Conservation (phyloP, 805 yeast genomes). For the Candida mattraensis region DNA sequence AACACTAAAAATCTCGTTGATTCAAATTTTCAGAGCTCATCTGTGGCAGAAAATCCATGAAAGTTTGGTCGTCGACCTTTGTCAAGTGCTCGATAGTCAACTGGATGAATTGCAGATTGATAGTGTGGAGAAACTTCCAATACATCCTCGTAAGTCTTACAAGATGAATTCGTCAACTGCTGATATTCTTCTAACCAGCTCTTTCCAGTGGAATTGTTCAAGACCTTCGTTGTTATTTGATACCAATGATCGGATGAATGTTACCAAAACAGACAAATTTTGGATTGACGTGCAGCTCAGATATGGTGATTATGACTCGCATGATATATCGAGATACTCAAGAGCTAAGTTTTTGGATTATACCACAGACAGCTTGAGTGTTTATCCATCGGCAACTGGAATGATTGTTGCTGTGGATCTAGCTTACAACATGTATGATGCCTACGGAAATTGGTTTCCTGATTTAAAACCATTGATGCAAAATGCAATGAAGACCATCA, state of each 20-base stretch:
- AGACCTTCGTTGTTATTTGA: conserved; percentile 79
- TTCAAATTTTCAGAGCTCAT: conserved; percentile 96
- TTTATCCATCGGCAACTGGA: conserved; percentile 94
- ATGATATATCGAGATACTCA: conserved; percentile 91
- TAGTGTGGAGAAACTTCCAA: conserved; percentile 83
- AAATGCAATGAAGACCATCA: conserved; percentile 87
- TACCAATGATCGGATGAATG: conserved; percentile 60
- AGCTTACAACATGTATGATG: conserved; percentile 94
- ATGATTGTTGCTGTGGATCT: conserved; percentile 86
- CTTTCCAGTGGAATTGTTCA: conserved; percentile 79
- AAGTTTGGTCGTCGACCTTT: conserved; percentile 86
- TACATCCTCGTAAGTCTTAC: conserved; percentile 96
- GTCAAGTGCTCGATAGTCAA: conserved; percentile 89
- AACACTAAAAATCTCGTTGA: conserved; percentile 89
- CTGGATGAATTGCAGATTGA: conserved; percentile 81
- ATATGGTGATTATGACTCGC: conserved; percentile 97
- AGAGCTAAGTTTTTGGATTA: conserved; percentile 92
- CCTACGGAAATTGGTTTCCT: conserved; percentile 97
- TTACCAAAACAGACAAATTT: conserved; percentile 62
- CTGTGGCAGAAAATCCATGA: conserved; percentile 99
- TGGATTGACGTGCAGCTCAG: conserved; percentile 96
- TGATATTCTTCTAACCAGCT: conserved; percentile 75
- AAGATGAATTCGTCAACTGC: conserved; percentile 96
- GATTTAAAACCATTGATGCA: conserved; percentile 89
- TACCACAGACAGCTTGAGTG: conserved; percentile 79